Conservation (phyloP, 768 basidiomycete genomes). For the Mycena galericulata region DNA sequence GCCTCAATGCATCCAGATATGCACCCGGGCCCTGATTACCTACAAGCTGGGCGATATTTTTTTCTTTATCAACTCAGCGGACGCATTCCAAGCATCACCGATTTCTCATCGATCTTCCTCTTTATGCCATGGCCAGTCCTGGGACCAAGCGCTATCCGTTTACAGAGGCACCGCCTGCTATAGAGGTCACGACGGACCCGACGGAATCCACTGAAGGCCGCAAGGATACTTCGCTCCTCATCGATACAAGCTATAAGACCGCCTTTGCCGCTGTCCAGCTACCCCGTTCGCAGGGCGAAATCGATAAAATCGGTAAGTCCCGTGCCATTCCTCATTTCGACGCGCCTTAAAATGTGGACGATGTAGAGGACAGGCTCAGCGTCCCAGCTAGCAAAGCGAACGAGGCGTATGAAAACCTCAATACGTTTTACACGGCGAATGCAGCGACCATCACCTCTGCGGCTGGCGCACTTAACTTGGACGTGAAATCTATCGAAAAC, state of each 20-base stretch:
- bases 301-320: conserved; percentile 24
- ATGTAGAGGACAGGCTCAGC: conserved; percentile 22
- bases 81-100: no score
- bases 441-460: conserved; percentile 12
- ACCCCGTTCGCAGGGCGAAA: not conserved
- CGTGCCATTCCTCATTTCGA: not conserved
- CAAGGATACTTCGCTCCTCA: not conserved
- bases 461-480: conserved; percentile 4
- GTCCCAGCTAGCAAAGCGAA: not conserved
- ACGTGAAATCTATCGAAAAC: conserved; percentile 27
- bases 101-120: no score
- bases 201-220: not conserved
- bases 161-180: not conserved
- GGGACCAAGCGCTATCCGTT: conserved; percentile 4
- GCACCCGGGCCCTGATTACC: no score
- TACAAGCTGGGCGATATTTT: no score
- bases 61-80: no score
- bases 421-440: conserved; percentile 25
- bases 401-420: conserved; percentile 29
- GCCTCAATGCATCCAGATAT: no score
- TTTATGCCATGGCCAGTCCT: conserved; percentile 6
- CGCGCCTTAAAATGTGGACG: not conserved
- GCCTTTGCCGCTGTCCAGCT: conserved; percentile 12
- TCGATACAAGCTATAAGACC: conserved; percentile 13
- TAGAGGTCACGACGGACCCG: not conserved